A percentile compares a stretch with the other conserved stretches of the same genome.
Evolutionary conservation across 192 early-diverging fungal species (phyloP).

Genomic region (Entomortierella parvispora): DNA sequence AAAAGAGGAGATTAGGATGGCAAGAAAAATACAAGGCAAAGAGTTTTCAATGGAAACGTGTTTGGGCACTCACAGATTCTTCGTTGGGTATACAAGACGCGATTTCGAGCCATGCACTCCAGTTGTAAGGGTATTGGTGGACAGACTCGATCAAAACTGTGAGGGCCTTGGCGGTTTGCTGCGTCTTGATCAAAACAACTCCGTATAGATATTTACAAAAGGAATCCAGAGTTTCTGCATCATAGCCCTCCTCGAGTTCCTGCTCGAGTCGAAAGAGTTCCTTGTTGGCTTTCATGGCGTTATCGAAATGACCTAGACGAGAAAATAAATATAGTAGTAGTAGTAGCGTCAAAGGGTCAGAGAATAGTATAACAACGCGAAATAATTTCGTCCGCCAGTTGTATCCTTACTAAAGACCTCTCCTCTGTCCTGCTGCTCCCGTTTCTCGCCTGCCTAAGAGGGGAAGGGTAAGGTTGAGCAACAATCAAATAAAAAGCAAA

Average conservation of each 20-base stretch:
- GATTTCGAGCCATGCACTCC: conserved; percentile 92
- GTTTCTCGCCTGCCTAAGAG: conserved; percentile 65
- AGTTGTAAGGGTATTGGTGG: conserved; percentile 80
- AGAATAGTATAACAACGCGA: not conserved
- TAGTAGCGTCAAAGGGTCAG: not conserved
- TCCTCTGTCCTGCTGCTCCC: conserved; percentile 64
- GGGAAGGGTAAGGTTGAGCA: conserved; percentile 6
- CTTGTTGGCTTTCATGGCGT: conserved; percentile 54
- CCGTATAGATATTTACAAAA: conserved; percentile 77
- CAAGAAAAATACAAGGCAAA: not conserved
- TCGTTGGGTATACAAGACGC: conserved; percentile 56
- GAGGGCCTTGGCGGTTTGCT: conserved; percentile 56
- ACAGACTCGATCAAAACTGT: conserved; percentile 73
- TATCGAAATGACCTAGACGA: conserved; percentile 26
- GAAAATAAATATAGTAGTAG: not conserved
- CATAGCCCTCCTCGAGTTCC: conserved; percentile 55
- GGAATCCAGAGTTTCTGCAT: conserved; percentile 63
- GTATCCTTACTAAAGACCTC: conserved; percentile 60
- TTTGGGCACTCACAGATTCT: not conserved
- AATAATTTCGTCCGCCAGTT: no score
- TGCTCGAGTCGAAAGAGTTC: conserved; percentile 57
- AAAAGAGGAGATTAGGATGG: not conserved
- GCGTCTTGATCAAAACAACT: conserved; percentile 55
- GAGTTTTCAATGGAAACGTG: not conserved
- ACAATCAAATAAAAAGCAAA: not conserved